Conservation (phyloP, 306 rosid species). For the Amphicarpaea edgeworthii region DNA sequence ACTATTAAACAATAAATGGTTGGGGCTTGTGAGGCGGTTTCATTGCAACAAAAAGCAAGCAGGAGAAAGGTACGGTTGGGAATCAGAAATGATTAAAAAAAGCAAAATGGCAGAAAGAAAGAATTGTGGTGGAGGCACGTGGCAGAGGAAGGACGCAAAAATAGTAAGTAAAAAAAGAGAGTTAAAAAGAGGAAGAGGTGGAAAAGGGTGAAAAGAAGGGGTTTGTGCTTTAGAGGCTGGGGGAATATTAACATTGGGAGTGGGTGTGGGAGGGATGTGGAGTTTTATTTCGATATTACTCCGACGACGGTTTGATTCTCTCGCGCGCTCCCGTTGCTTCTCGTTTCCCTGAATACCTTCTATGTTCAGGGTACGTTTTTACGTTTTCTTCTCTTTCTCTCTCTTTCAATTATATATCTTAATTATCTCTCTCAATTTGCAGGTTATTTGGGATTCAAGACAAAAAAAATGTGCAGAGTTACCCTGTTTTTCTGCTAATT, state of each 20-base stretch:
- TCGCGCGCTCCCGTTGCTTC: slow-evolving; percentile 89
- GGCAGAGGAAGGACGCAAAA: too few species aligned
- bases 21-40: slow-evolving; percentile 23
- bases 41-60: slow-evolving; percentile 18
- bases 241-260: slow-evolving; percentile 42
- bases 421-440: slow-evolving; percentile 32
- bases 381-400: background rate
- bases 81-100: too few species aligned
- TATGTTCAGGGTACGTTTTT: slow-evolving; percentile 93
- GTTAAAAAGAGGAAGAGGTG: slow-evolving; percentile 12
- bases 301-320: slow-evolving; percentile 64
- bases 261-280: slow-evolving; percentile 62
- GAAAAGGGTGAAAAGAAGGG: background rate
- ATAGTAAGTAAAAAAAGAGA: too few species aligned
- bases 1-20: too few species aligned
- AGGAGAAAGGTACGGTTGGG: too few species aligned
- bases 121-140: too few species aligned
- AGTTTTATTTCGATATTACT: slow-evolving; percentile 56
- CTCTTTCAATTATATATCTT: background rate
- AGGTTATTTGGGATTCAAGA: slow-evolving; percentile 72
- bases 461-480: slow-evolving; percentile 56
- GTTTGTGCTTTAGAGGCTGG: slow-evolving; percentile 39
- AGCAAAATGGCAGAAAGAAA: too few species aligned
- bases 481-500: slow-evolving; percentile 46
- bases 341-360: slow-evolving; percentile 90